Evolutionary conservation across 768 basidiomycete genomes (phyloP).

Genomic region (Collybia nuda): DNA sequence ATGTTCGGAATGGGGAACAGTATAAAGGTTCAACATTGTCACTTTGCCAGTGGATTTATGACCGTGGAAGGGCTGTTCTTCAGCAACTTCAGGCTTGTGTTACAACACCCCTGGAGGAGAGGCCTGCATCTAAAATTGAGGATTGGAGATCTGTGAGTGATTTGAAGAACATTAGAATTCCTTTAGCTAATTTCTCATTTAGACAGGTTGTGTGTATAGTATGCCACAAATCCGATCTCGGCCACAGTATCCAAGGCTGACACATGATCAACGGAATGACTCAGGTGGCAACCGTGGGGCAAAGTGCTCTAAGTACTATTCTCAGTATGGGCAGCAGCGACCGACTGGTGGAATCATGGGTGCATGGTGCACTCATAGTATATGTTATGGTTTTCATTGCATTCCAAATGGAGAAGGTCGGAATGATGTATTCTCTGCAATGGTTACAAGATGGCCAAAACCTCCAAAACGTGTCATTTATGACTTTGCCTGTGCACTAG

Average conservation of each 20-base stretch:
- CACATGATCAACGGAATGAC: slow-evolving; percentile 2
- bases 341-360: too few species aligned
- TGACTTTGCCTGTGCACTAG: slow-evolving; percentile 29
- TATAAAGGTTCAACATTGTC: background rate
- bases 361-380: slow-evolving; percentile 20
- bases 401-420: slow-evolving; percentile 15
- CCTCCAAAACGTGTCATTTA: slow-evolving; percentile 27
- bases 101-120: background rate
- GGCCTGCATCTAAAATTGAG: background rate
- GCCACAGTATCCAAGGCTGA: background rate
- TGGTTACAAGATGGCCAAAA: slow-evolving; percentile 24
- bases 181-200: background rate
- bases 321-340: background rate
- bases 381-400: slow-evolving; percentile 21
- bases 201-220: slow-evolving; percentile 2
- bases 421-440: slow-evolving; percentile 13
- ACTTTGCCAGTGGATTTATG: background rate
- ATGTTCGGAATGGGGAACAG: background rate
- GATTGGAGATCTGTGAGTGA: background rate
- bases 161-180: background rate
- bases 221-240: background rate
- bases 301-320: slow-evolving; percentile 4
- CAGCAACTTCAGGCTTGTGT: background rate
- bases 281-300: background rate
- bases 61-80: background rate